These are phyloP conservation scores for Raphanus sativus DNA, from an alignment of 345 rosid species.

Conservation along the genomic window DNA sequence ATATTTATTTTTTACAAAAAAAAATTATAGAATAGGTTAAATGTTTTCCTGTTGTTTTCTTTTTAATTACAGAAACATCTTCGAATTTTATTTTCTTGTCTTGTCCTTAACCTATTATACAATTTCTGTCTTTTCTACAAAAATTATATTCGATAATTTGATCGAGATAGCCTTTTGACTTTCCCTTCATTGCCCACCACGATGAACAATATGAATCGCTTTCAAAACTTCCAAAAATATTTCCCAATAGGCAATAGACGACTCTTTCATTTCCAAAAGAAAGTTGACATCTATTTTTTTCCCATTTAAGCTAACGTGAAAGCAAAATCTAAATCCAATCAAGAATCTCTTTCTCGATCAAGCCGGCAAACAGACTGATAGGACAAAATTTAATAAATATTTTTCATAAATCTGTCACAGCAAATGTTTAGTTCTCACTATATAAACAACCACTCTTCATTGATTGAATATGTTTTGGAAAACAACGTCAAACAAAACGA, in stretches of 20 bases:
- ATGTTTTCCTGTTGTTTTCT: no score
- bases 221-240: background rate
- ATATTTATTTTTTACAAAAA: no score
- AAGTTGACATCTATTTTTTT: conserved; percentile 4
- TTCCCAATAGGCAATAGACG: background rate
- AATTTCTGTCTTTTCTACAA: background rate
- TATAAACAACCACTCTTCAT: conserved; percentile 8
- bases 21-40: no score
- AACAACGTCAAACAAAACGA: background rate
- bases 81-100: no score
- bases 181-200: background rate
- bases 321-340: background rate
- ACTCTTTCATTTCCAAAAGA: background rate
- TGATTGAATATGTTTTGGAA: no score
- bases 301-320: background rate
- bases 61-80: no score
- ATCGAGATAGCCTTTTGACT: background rate
- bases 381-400: background rate
- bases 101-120: background rate
- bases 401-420: background rate
- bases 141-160: background rate
- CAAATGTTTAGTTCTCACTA: background rate
- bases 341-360: background rate
- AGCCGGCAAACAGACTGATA: background rate
- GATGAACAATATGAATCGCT: background rate